Base-by-base conservation (phyloP, 441 rosid genomes). In the Kokia cookei region DNA sequence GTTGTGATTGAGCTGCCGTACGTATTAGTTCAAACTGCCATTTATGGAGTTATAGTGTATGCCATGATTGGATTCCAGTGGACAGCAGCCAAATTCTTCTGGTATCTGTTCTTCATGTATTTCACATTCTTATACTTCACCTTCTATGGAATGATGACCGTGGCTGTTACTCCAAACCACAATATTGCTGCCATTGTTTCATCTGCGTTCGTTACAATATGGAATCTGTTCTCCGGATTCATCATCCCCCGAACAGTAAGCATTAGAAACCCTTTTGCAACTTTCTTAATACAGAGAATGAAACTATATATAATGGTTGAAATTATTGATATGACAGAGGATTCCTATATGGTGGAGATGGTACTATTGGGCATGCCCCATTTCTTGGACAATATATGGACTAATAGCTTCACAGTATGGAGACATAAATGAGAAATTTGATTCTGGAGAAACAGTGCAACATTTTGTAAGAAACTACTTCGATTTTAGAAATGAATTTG, bases 341-440 rank as follows among this genome's bases (percentile, higher is more conserved):
- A 85, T 90, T 54, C 97, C 98, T 0, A 53, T 83, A 2, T 91
- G 97, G 98, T 93, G 97, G 97, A 91, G 85, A 71, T 93, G 98
- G 97, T 88, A 90, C 82, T 89, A 79, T 71, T 90, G 98, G 94
- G 60, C 65, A 1, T 90, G 92, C 60, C 98, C 97, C 0, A 64
- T 90, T 32, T 54, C 94, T 2, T 92, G 94, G 94, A 87, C 93
- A 22, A 14, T 94, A 53, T 90, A 94, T 54, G 98, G 98, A 72
- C 54, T 92, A 54, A 76, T 88, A 62, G 85, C 83, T 72, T 85
- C 98, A 45, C 98, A 94, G 69, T 92, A 84, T 64, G 95, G 95
- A 66, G 96, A 92, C 78, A 57, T 87, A 14, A 55, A 84, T 2
- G 83, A 82, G 0, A 63, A 3, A 7, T 60, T 94, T 60, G 90